Evolutionary conservation across 1,284 basidiomycete species (phyloP), one percentile per base, ranked within the genome.

Genomic region (Heterobasidion irregulare): DNA sequence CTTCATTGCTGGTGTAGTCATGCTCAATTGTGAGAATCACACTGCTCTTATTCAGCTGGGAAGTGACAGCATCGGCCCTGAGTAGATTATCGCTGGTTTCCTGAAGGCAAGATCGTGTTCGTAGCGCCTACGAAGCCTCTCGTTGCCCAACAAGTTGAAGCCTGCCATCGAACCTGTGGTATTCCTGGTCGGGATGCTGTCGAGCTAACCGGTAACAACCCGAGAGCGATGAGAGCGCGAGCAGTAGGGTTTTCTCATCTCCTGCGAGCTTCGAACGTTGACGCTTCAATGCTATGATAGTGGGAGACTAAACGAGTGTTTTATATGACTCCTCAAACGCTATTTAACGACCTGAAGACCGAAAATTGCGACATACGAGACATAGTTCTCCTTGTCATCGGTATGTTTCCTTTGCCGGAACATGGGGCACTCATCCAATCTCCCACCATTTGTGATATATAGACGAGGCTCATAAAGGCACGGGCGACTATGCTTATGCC

Each of bases 301-400:
- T 96, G 92, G 89, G 72, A 77, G 59, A 77, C 88, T 61, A 94
- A 96, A 68, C 80, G 95, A 6, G 87, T 99, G 26, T 94, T 99
- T 66, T 99, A 96, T 70, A 95, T 97, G 84, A 99, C 97, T 0
- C 96, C 97, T 0, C 97, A 99, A 67, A 98, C 96, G 0, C 78
- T 99, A 26, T 77, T 92, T 57, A 98, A 97, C 62, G 97, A 99
- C 67, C 74, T 99, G 32, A 73, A 72, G 7, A 80, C 77, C 1
- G 84, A 84, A 15, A 83, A 77, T 16, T 89, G 92, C 62, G 91
- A 98, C 65, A 79, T 88, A 0, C 70, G 76, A 45, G 89, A 93
- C 62, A 84, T 96, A 26, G 75, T 94, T 34, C 81, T 94, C 50
- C 68, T 95, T 15, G 92, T 96, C 19, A 76, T 96, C 52, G 89